Evolutionary conservation across 495 filamentous ascomycete genomes (phyloP), one percentile per base, ranked within the genome.

Genomic region (Neurospora tetrasperma): DNA sequence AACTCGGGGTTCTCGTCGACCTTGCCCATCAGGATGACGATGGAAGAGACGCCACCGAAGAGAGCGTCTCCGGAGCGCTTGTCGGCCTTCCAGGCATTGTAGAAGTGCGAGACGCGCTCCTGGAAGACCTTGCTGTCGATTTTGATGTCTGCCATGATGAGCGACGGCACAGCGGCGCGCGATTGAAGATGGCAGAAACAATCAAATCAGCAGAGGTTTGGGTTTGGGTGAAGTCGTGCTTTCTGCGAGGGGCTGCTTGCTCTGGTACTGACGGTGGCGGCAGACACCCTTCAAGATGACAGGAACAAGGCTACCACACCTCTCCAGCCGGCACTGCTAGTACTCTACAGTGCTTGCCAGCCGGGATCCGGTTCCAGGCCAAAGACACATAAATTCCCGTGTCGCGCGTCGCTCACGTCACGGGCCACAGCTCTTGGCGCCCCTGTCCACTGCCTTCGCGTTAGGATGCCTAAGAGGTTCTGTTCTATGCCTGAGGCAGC

Each of bases 101-200:
- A 85, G 76, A 99, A 91, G 79, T 90, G 90, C 71, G 91, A 90
- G 69, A 98, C 87, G 79, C 94, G 96, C 83, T 93, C 93, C 81
- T 96, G 94, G 84, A 99, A 99, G 79, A 88, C 84, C 79, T 89
- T 89, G 83, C 91, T 92, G 84, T 98, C 94, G 84, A 99, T 97
- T 79, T 91, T 91, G 83, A 98, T 89, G 73, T 88, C 86, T 73
- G 83, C 84, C 87, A 89, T 89, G 78, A 78, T 84, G 79, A 69
- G 74, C 76, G 80, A 76, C 78, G 73, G 74, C 73, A 69, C 54
- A 18, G 43, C 72, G 75, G 73, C 75, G 76, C 76, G 69, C 74
- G 70, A 75, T 75, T 75, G 78, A 71, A 73, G 75, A 80, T 79
- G 76, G 73, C 74, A 71, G 72, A 68, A 48, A 69, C 72, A 44